phyloP scores from a whole-genome alignment of 2,329 filamentous ascomycete genomes.

The Fusarium haematococcum region DNA sequence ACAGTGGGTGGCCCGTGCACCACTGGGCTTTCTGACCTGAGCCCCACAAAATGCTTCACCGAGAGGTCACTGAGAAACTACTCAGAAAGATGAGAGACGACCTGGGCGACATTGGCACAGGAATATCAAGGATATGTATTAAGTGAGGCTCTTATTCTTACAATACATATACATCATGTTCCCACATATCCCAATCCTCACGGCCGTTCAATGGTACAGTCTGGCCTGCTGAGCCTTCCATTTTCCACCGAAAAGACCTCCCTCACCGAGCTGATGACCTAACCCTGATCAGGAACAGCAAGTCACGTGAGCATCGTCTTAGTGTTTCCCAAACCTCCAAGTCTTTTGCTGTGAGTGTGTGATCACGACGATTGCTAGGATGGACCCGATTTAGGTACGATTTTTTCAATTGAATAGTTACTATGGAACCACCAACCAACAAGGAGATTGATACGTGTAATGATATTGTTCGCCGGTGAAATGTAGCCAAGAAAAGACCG shows the following conservation, averaged over 20 bases:
- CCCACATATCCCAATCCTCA: background rate
- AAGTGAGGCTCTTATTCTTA: background rate
- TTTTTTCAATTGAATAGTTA: constrained; percentile 16
- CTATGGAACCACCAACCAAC: constrained; percentile 32
- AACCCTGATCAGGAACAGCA: constrained; percentile 8
- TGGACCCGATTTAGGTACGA: background rate
- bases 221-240: background rate
- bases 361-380: background rate
- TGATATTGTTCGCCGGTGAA: constrained; percentile 45
- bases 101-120: background rate
- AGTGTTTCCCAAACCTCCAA: background rate
- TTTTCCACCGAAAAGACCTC: background rate
- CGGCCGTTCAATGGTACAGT: background rate
- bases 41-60: constrained; percentile 28
- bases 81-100: background rate
- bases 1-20: constrained; percentile 43
- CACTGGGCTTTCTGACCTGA: background rate
- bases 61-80: constrained; percentile 11
- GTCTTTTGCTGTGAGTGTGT: background rate
- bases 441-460: constrained; percentile 39
- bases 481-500: constrained; percentile 48
- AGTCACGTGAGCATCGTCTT: constrained; percentile 12
- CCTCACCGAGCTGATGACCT: constrained; percentile 10
- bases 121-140: background rate
- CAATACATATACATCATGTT: background rate